Conservation (phyloP, 1,284 basidiomycete genomes). For the Marasmius oreades region DNA sequence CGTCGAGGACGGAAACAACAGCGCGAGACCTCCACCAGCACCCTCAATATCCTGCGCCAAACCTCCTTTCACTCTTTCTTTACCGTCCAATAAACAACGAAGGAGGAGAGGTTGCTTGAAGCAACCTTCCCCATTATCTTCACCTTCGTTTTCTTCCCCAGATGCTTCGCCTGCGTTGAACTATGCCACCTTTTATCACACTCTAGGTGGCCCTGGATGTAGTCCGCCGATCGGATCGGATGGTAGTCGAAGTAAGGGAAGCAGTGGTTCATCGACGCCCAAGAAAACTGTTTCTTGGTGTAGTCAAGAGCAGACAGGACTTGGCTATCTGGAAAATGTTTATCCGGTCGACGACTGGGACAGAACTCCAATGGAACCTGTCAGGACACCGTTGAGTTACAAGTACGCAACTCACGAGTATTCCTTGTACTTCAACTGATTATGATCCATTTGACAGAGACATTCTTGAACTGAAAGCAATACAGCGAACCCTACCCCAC, state of each 20-base stretch:
- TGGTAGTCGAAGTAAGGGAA: neutral
- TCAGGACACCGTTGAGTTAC: neutral
- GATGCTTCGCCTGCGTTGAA: too few species aligned
- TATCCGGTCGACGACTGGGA: neutral
- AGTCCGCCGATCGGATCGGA: neutral
- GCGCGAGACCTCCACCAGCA: neutral
- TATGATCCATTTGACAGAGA: slow-evolving; percentile 38
- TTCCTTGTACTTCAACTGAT: neutral
- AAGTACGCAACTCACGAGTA: neutral
- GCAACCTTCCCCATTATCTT: neutral
- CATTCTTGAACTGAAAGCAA: slow-evolving; percentile 57
- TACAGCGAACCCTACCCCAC: slow-evolving; percentile 52
- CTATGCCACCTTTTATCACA: neutral
- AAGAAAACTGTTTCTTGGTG: slow-evolving; percentile 1
- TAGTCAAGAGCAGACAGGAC: neutral
- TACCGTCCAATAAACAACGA: neutral
- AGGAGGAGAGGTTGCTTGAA: neutral
- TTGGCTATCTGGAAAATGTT: neutral
- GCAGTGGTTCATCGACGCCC: neutral
- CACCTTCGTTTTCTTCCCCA: neutral
- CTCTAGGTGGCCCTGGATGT: neutral
- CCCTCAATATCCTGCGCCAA: neutral
- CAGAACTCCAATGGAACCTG: neutral
- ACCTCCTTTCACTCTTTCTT: neutral
- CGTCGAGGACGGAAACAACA: neutral